Percentiles rank a stretch among this genome's conserved stretches.
phyloP scores from a whole-genome alignment of 371 early-diverging fungal species.

The Basidiobolus meristosporus region DNA sequence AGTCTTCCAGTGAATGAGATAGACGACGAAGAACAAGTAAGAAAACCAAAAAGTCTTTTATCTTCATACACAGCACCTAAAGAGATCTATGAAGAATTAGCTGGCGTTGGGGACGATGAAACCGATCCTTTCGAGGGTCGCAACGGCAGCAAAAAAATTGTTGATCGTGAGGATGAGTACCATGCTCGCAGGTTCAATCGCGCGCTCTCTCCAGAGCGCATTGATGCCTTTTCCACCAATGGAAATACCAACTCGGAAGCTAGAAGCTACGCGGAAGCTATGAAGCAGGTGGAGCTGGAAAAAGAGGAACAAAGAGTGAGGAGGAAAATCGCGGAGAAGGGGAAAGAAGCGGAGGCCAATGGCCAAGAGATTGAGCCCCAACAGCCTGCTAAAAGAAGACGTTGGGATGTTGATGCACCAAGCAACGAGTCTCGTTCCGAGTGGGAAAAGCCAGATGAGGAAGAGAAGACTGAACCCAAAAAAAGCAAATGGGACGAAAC shows the following conservation, averaged over 20 bases:
- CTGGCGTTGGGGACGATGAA: conserved; percentile 22
- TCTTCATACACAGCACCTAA: conserved; percentile 68
- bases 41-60: background rate
- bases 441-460: conserved; percentile 37
- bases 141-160: conserved; percentile 35
- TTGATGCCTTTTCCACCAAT: conserved; percentile 56
- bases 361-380: conserved; percentile 14
- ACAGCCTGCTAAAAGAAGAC: conserved; percentile 31
- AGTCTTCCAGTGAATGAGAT: conserved; percentile 33
- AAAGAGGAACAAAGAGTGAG: conserved; percentile 49
- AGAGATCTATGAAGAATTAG: conserved; percentile 40
- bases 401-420: conserved; percentile 80
- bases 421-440: conserved; percentile 20
- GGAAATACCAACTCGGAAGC: conserved; percentile 16
- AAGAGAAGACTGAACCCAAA: conserved; percentile 9
- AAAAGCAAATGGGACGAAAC: conserved; percentile 55
- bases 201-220: conserved; percentile 67
- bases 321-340: conserved; percentile 47
- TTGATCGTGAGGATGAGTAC: conserved; percentile 78
- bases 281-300: conserved; percentile 71
- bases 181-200: conserved; percentile 59
- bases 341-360: conserved; percentile 27
- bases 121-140: conserved; percentile 48
- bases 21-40: conserved; percentile 26
- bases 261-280: conserved; percentile 67